Base-by-base conservation (phyloP, 2,329 filamentous ascomycete genomes). In the Fusarium luffae region DNA sequence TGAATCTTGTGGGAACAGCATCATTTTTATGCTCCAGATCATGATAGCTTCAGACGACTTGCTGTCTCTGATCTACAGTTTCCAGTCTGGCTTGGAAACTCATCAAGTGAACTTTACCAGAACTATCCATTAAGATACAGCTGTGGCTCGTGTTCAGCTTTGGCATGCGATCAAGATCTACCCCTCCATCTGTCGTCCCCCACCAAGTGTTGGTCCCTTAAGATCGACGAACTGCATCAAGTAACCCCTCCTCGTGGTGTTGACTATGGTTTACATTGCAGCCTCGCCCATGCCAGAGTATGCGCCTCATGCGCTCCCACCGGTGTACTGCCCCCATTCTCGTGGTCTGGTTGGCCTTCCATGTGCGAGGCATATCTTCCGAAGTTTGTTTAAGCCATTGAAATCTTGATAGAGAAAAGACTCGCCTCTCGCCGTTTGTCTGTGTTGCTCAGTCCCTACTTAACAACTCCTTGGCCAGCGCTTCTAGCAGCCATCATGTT, bases 171-270 rank as follows among this genome's bases (percentile, higher is more conserved):
- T 68, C 62, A 68, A 59, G 66, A 71, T 73, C 62, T 67, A 57
- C 71, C 74, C 76, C 75, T 75, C 71, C 71, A 72, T 70, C 49
- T 68, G 63, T 72, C 71, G 63, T 70, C 71, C 71, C 73, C 69
- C 74, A 75, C 68, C 69, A 70, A 74, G 66, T 68, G 40, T 50
- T 68, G 52, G 55, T 57, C 68, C 44, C 58, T 54, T 43, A 18
- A 47, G 65, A 64, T 72, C 67, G 68, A 74, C 76, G 69, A 79
- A 78, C 77, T 73, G 64, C 68, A 52, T 74, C 68, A 69, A 74
- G 63, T 70, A 51, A 54, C 68, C 70, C 69, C 62, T 71, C 72
- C 77, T 68, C 77, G 77, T 79, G 77, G 69, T 73, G 60, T 64
- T 71, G 60, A 61, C 68, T 66, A 54, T 57, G 59, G 63, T 56